These are phyloP conservation scores for Fusarium subglutinans DNA, from an alignment of 2,329 filamentous ascomycete genomes.

Conservation along the genomic window DNA sequence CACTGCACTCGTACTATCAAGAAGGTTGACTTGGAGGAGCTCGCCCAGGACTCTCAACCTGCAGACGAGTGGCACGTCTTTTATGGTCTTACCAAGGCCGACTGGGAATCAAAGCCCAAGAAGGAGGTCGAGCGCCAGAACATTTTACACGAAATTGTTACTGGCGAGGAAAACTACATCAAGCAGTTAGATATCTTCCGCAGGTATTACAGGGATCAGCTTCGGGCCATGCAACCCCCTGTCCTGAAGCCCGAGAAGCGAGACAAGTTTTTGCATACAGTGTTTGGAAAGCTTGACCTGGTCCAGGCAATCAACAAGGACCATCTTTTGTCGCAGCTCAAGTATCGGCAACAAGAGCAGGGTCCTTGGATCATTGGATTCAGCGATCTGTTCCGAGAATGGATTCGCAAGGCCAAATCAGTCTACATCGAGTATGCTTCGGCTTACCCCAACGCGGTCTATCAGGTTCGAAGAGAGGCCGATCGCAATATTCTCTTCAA, in stretches of 20 bases:
- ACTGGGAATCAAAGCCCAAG: constrained; percentile 74
- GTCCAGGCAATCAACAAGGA: constrained; percentile 94
- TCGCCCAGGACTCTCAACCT: constrained; percentile 74
- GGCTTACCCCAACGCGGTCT: constrained; percentile 84
- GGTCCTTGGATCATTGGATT: constrained; percentile 94
- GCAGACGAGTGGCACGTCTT: constrained; percentile 87
- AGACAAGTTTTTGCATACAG: constrained; percentile 80
- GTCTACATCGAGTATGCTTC: constrained; percentile 94
- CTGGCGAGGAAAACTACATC: constrained; percentile 91
- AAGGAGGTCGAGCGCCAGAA: constrained; percentile 96
- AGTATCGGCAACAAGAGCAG: constrained; percentile 96
- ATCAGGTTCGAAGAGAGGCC: constrained; percentile 83
- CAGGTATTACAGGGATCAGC: constrained; percentile 83
- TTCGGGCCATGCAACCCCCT: constrained; percentile 76
- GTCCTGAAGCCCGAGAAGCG: constrained; percentile 83
- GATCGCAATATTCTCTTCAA: constrained; percentile 87
- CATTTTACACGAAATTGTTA: constrained; percentile 93
- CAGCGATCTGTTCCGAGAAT: constrained; percentile 97
- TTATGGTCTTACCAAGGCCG: constrained; percentile 83
- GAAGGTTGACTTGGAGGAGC: constrained; percentile 87
- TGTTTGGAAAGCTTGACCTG: constrained; percentile 90
- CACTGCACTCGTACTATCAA: constrained; percentile 94
- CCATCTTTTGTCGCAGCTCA: constrained; percentile 88
- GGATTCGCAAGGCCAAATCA: constrained; percentile 91
- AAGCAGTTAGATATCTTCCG: constrained; percentile 87